Percentiles rank a stretch among this genome's conserved stretches.
phyloP scores from a whole-genome alignment of 1,284 basidiomycete species.

The Kwoniella shivajii region DNA sequence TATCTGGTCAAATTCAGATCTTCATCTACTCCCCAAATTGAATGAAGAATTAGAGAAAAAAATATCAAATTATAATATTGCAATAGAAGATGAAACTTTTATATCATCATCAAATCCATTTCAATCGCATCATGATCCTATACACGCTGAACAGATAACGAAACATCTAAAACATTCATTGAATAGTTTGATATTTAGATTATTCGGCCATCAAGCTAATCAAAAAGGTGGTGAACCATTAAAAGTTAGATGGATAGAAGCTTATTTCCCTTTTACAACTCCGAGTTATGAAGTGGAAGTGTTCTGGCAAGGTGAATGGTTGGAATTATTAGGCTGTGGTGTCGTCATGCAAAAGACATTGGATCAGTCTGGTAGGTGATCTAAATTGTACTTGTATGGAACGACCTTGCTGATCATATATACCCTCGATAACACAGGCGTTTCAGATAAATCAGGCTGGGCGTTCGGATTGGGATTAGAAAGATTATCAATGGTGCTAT shows the following conservation, averaged over 20 bases:
- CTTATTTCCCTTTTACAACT: slow-evolving; percentile 96
- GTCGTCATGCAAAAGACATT: slow-evolving; percentile 89
- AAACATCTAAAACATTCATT: slow-evolving; percentile 88
- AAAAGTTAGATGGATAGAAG: slow-evolving; percentile 93
- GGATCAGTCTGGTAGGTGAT: slow-evolving; percentile 73
- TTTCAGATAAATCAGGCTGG: slow-evolving; percentile 87
- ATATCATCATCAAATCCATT: slow-evolving; percentile 75
- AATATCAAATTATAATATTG: slow-evolving; percentile 69
- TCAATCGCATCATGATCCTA: slow-evolving; percentile 74
- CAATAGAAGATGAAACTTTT: slow-evolving; percentile 83
- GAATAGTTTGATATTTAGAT: slow-evolving; percentile 79
- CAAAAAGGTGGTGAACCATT: slow-evolving; percentile 64
- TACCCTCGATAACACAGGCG: slow-evolving; percentile 58
- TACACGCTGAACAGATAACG: slow-evolving; percentile 70
- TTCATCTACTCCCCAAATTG: slow-evolving; percentile 53
- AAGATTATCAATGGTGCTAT: slow-evolving; percentile 97
- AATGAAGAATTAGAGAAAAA: slow-evolving; percentile 64
- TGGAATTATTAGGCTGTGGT: slow-evolving; percentile 94
- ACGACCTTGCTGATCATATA: neutral
- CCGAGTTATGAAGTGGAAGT: slow-evolving; percentile 99
- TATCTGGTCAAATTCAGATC: slow-evolving; percentile 62
- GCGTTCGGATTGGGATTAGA: slow-evolving; percentile 97
- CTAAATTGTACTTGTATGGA: slow-evolving; percentile 4
- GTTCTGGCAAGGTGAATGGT: slow-evolving; percentile 93
- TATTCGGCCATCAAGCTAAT: slow-evolving; percentile 70